Conservation (phyloP, 305 asterid species). For the Solanum chacoense region DNA sequence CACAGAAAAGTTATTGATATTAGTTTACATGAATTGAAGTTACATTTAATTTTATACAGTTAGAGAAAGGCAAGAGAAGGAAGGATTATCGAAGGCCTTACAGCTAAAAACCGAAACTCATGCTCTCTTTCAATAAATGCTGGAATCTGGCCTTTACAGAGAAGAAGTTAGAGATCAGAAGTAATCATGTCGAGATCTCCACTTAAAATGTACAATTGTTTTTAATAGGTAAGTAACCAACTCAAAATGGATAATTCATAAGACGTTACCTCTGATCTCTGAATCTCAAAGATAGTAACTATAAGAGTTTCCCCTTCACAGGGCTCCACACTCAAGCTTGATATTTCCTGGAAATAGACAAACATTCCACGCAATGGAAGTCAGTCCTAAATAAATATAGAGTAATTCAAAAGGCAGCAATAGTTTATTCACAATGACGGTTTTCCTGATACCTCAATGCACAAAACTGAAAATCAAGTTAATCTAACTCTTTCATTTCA, state of each 20-base stretch:
- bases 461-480: background rate
- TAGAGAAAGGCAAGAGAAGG: background rate
- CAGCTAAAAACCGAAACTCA: conserved; percentile 87
- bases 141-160: conserved; percentile 55
- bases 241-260: background rate
- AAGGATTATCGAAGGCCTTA: conserved; percentile 27
- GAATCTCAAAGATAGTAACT: conserved; percentile 77
- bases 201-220: background rate
- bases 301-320: conserved; percentile 67
- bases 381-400: background rate
- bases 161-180: conserved; percentile 8
- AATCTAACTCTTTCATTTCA: background rate
- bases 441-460: background rate
- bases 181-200: background rate
- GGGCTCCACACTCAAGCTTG: conserved; percentile 91
- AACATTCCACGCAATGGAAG: background rate
- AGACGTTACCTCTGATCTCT: conserved; percentile 62
- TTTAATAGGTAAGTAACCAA: background rate
- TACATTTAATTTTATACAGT: background rate
- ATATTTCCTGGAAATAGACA: conserved; percentile 55
- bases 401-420: background rate
- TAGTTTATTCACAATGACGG: background rate
- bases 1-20: background rate
- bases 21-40: conserved; percentile 1
- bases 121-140: conserved; percentile 88